Evolutionary conservation across 192 early-diverging fungal species (phyloP).

Genomic region (Backusella tarrabulga): DNA sequence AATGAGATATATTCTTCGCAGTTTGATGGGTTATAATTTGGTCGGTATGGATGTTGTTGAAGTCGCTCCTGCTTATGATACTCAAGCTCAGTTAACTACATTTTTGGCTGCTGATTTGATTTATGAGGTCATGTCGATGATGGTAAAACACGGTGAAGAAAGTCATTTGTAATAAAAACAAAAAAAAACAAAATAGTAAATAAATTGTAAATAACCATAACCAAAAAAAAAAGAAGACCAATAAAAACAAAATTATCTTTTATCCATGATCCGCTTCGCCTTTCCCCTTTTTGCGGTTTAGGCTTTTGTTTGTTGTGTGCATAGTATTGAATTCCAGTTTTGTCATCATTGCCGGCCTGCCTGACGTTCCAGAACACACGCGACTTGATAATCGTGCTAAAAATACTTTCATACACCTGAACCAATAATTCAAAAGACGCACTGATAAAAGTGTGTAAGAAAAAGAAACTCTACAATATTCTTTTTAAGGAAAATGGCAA

Average conservation of each 20-base stretch:
- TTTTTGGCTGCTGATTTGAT: conserved; percentile 32
- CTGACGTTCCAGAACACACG: not conserved
- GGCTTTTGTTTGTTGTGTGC: not conserved
- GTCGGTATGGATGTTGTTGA: conserved; percentile 46
- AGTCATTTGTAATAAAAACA: not conserved
- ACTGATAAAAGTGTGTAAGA: conserved; percentile 4
- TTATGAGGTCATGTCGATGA: conserved; percentile 33
- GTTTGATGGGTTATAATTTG: conserved; percentile 37
- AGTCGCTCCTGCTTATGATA: conserved; percentile 45
- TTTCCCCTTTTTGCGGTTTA: not conserved
- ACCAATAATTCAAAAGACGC: conserved; percentile 2
- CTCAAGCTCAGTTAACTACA: conserved; percentile 40
- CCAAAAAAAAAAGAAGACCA: not conserved
- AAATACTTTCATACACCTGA: not conserved
- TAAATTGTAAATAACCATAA: not conserved
- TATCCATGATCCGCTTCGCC: not conserved
- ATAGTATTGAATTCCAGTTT: not conserved
- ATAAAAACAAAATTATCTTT: not conserved
- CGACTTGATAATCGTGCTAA: not conserved
- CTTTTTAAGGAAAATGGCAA: conserved; percentile 1
- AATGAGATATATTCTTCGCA: conserved; percentile 33
- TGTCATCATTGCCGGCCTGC: not conserved
- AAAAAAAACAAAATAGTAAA: not conserved
- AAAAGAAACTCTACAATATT: not conserved
- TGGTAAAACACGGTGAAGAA: conserved; percentile 28